Evolutionary conservation across 169 alveolate genomes (phyloP).

Genomic region (Plasmodium vinckei): DNA sequence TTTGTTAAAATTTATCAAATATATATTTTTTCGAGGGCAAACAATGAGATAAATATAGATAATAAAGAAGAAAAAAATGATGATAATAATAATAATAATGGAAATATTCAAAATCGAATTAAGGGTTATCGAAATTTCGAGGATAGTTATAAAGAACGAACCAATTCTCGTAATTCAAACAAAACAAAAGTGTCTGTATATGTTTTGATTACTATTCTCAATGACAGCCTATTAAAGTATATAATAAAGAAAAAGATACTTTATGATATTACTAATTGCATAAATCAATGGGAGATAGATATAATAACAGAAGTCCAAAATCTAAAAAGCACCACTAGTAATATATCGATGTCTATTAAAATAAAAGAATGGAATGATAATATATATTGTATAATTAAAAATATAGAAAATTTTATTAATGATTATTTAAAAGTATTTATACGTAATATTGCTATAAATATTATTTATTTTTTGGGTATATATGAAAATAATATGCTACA

Average conservation of each 20-base stretch:
- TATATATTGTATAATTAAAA: slow-evolving; percentile 18
- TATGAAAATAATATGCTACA: slow-evolving; percentile 30
- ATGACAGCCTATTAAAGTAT: slow-evolving; percentile 28
- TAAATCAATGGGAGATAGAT: slow-evolving; percentile 36
- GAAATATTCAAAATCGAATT: not conserved
- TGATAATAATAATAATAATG: not conserved
- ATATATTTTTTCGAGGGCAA: slow-evolving; percentile 49
- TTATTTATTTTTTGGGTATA: slow-evolving; percentile 26
- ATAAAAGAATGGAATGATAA: not conserved
- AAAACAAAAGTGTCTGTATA: slow-evolving; percentile 29
- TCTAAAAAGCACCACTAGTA: slow-evolving; percentile 1
- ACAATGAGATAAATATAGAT: not conserved
- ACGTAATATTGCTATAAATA: slow-evolving; percentile 3
- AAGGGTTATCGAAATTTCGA: not conserved
- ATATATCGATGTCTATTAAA: slow-evolving; percentile 9
- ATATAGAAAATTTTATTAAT: slow-evolving; percentile 28
- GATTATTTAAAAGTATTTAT: slow-evolving; percentile 18
- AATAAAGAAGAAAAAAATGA: too few species aligned
- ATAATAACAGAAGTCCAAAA: slow-evolving; percentile 14
- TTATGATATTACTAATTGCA: slow-evolving; percentile 16
- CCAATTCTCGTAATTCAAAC: not conserved
- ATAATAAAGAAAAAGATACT: slow-evolving; percentile 49
- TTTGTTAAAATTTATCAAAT: slow-evolving; percentile 43
- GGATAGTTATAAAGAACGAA: not conserved
- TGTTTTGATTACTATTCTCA: slow-evolving; percentile 8